Conservation (phyloP, 306 rosid genomes). For the Casuarina cunninghamiana region DNA sequence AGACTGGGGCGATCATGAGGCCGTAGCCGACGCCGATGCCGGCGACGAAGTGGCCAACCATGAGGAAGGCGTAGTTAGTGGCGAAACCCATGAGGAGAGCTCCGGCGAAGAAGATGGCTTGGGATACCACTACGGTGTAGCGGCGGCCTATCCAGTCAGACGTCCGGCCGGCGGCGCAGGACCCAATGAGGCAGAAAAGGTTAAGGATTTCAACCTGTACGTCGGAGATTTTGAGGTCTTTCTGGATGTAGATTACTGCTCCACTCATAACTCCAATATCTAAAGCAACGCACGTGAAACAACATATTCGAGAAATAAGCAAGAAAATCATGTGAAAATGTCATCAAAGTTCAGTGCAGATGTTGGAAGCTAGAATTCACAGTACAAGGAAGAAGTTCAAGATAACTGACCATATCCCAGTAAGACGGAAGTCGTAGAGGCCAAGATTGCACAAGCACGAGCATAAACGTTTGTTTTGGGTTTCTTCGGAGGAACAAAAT, state of each 20-base stretch:
- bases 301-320: too few species aligned
- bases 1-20: constrained; percentile 78
- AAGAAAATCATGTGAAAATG: too few species aligned
- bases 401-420: constrained; percentile 73
- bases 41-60: constrained; percentile 78
- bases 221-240: constrained; percentile 55
- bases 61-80: constrained; percentile 70
- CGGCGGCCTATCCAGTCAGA: constrained; percentile 96
- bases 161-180: constrained; percentile 69
- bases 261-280: constrained; percentile 99
- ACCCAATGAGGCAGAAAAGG: constrained; percentile 68
- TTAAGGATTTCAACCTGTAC: constrained; percentile 57
- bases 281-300: constrained; percentile 20
- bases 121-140: constrained; percentile 68
- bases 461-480: constrained; percentile 62
- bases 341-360: too few species aligned
- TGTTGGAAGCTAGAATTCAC: too few species aligned
- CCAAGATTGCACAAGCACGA: constrained; percentile 62
- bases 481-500: constrained; percentile 53
- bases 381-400: too few species aligned
- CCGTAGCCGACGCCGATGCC: constrained; percentile 83
- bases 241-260: constrained; percentile 54
- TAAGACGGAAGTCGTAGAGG: constrained; percentile 80
- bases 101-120: constrained; percentile 63
- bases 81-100: constrained; percentile 85